These are phyloP conservation scores for Torulaspora globosa DNA, from an alignment of 1,139 yeast species.

Conservation along the genomic window DNA sequence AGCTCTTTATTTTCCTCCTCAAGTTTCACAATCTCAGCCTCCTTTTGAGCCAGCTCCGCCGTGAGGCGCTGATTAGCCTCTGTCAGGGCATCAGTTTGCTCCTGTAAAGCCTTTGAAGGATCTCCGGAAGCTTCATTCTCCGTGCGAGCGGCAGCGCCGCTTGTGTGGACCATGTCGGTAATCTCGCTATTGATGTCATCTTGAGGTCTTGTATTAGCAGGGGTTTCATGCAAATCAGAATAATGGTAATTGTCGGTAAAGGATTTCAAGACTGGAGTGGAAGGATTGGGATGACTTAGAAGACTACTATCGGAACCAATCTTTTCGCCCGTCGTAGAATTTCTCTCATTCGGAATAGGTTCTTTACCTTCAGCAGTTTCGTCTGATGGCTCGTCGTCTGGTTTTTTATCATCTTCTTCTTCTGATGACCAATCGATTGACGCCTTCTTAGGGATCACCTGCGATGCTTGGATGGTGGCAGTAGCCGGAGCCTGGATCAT, in stretches of 20 bases:
- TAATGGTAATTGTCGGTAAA: slow-evolving; percentile 9
- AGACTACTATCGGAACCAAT: neutral
- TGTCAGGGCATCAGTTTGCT: neutral
- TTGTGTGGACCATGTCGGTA: neutral
- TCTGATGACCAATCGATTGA: slow-evolving; percentile 80
- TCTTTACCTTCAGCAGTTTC: neutral
- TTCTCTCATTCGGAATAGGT: too few species aligned
- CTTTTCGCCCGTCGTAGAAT: neutral
- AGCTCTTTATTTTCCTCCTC: slow-evolving; percentile 9
- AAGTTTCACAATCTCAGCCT: slow-evolving; percentile 1
- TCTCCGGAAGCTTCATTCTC: neutral
- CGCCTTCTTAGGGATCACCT: slow-evolving; percentile 73
- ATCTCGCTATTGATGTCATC: neutral
- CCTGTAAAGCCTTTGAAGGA: neutral
- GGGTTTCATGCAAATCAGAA: slow-evolving; percentile 11
- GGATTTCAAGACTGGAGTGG: slow-evolving; percentile 7
- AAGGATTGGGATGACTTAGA: neutral
- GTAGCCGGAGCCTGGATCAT: slow-evolving; percentile 11
- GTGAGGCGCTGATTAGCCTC: slow-evolving; percentile 11
- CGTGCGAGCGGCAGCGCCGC: neutral
- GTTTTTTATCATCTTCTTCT: slow-evolving; percentile 50
- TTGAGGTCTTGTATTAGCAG: slow-evolving; percentile 1
- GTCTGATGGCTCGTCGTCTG: neutral
- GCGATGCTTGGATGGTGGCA: slow-evolving; percentile 46
- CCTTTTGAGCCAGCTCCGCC: neutral